Conservation (phyloP, 495 filamentous ascomycete species). For the Penicillium taxi region DNA sequence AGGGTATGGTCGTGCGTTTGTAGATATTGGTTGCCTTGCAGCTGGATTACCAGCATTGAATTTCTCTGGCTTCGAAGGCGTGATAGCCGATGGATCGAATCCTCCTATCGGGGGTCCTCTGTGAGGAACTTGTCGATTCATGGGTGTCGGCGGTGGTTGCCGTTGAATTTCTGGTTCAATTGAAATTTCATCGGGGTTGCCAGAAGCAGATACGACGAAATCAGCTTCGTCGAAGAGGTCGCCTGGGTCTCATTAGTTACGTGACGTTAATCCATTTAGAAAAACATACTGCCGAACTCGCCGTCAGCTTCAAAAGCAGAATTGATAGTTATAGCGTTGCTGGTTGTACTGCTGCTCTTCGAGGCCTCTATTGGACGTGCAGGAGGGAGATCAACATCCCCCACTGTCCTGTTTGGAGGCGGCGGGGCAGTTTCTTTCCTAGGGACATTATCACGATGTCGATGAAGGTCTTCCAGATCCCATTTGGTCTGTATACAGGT, state of each 20-base stretch:
- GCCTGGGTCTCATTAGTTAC: constrained; percentile 33
- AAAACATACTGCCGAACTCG: constrained; percentile 60
- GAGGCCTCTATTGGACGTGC: constrained; percentile 20
- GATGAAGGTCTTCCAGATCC: constrained; percentile 66
- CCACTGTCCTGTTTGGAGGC: constrained; percentile 23
- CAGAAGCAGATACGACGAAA: constrained; percentile 51
- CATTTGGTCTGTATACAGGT: constrained; percentile 51
- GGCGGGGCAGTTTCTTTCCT: constrained; percentile 50
- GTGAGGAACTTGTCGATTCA: constrained; percentile 19
- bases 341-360: constrained; percentile 10
- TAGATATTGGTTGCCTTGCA: constrained; percentile 19
- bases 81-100: constrained; percentile 24
- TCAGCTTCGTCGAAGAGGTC: constrained; percentile 69
- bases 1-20: constrained; percentile 18
- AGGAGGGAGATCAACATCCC: constrained; percentile 35
- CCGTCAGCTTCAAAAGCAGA: constrained; percentile 30
- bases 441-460: constrained; percentile 66
- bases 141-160: constrained; percentile 24
- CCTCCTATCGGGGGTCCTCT: constrained; percentile 16
- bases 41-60: constrained; percentile 19
- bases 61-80: constrained; percentile 39
- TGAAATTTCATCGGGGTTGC: constrained; percentile 57
- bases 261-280: too few relatives aligned
- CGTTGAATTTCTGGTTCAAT: constrained; percentile 26
- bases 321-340: constrained; percentile 11